Evolutionary conservation across 176 grass and related monocot species (phyloP), one percentile per base, ranked within the genome.

Genomic region (Carex scoparia): DNA sequence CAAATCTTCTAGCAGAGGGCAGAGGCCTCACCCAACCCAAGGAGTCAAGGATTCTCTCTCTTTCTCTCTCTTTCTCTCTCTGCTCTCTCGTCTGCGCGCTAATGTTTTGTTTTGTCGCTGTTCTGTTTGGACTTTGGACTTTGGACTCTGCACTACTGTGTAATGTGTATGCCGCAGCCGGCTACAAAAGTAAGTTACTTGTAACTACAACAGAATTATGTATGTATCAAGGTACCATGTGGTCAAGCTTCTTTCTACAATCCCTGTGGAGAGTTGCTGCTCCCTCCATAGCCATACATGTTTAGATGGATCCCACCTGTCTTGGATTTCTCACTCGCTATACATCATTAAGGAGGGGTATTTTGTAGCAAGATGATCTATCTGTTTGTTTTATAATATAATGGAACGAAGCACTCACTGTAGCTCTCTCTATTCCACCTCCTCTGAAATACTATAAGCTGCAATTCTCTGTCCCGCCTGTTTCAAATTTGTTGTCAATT

Each of bases 1-100:
- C 59, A 82, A 82, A 82, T 82, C 79, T 82, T 49, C 37, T 65
- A 65, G 79, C 79, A 82, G 79, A 65, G 78, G 3, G 5, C 14
- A 5, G 2, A 71, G 23, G 23, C 23, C 23, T 23, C 23, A 23
- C 23, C 23, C 23, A 23, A 23, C 23, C 23, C 23, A 23, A 23
- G 23, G 23, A 23, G 23, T 23, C 23, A 23, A 23, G 23, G 23
- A 23, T 0, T 23, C 5, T 18, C 23, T 23, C 5, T 18, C 68
- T 18, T 14, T 42, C 35, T n/a, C 68, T 18, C 55, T 42, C 59
- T 0, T 15, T 48, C 61, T 30, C 60, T 54, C 6, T 69, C 12
- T 53, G 23, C 61, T 68, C 79, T 65, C 79, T 82, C 56, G 8
- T 19, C 30, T 66, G 64, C 64, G 19, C 27, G 63, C 10, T 65